A percentile compares a stretch with the other conserved stretches of the same genome.
These are phyloP conservation scores for Fistulinella staudtii DNA, from an alignment of 1,284 basidiomycete genomes.

Conservation along the genomic window DNA sequence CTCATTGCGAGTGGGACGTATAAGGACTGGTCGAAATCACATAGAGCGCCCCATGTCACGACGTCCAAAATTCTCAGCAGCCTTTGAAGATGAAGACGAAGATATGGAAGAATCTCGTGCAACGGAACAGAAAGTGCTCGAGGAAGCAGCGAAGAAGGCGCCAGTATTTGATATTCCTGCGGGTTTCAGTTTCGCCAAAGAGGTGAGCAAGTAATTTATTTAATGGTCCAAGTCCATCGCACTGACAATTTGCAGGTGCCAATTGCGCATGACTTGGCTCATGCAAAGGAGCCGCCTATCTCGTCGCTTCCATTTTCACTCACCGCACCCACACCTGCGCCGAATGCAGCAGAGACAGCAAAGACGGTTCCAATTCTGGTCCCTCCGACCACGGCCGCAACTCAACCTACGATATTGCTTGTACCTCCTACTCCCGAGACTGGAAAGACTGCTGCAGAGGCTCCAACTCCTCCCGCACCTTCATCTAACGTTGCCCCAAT, in stretches of 20 bases:
- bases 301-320: slow-evolving; percentile 63
- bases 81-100: slow-evolving; percentile 58
- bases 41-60: slow-evolving; percentile 45
- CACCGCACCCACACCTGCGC: slow-evolving; percentile 31
- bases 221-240: background rate
- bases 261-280: slow-evolving; percentile 35
- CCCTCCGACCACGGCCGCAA: slow-evolving; percentile 6
- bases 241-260: slow-evolving; percentile 26
- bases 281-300: slow-evolving; percentile 65
- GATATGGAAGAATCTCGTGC: slow-evolving; percentile 42
- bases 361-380: slow-evolving; percentile 4
- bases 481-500: slow-evolving; percentile 5
- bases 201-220: slow-evolving; percentile 40
- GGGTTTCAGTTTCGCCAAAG: slow-evolving; percentile 64
- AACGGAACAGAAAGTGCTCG: slow-evolving; percentile 42
- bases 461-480: slow-evolving; percentile 12
- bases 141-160: slow-evolving; percentile 50
- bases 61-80: slow-evolving; percentile 59
- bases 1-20: slow-evolving; percentile 62
- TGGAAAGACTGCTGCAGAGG: slow-evolving; percentile 16
- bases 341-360: background rate
- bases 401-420: slow-evolving; percentile 24
- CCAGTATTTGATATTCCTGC: slow-evolving; percentile 58
- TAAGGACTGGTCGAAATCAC: slow-evolving; percentile 49
- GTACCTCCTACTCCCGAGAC: slow-evolving; percentile 31